Base-by-base conservation (phyloP, 2,329 filamentous ascomycete species). In the Dichotomopilus funicola region DNA sequence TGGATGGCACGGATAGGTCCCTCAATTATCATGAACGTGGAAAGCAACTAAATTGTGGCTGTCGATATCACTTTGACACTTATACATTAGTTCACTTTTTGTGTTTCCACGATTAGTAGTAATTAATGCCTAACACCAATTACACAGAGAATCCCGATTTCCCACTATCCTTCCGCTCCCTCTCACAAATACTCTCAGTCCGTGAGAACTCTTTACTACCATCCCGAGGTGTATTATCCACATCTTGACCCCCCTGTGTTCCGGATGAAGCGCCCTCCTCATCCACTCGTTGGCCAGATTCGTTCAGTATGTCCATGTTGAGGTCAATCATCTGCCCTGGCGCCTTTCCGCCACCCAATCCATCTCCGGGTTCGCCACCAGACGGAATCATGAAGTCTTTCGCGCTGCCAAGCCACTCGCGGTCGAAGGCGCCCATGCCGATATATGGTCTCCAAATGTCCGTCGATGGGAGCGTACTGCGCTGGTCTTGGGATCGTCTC, bases 311-410 rank as follows among this genome's bases (percentile, higher is more conserved):
- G 35, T 59, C 49, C 51, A 54, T 63, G 37, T 59, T 55, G 5
- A 59, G 43, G 7, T 53, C 45, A 37, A 55, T 51, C 58, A 55
- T 59, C 38, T 59, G 55, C 4, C 57, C 57, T 4, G 2, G 35
- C 50, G 3, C 40, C 34, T 40, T 40, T 40, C 37, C 37, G 12
- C 37, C 37, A 40, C 8, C 37, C 37, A 38, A 12, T 3, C 33
- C 34, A 10, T 36, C 35, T n/a, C 51, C 31, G 9, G n/a, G 31
- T 13, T 27, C n/a, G n/a, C 50, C 36, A 6, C 38, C 40, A 4
- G 42, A 34, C 10, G 54, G 38, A 38, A 50, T 31, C 10, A 51
- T 51, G n/a, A 58, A 35, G 11, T 53, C 12, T 19, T 59, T 56
- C 2, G 52, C 48, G 10, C 47, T 53, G 2, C 43, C 51, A 11